Base-by-base conservation (phyloP, 129 eudicot genomes). In the Dittrichia graveolens region DNA sequence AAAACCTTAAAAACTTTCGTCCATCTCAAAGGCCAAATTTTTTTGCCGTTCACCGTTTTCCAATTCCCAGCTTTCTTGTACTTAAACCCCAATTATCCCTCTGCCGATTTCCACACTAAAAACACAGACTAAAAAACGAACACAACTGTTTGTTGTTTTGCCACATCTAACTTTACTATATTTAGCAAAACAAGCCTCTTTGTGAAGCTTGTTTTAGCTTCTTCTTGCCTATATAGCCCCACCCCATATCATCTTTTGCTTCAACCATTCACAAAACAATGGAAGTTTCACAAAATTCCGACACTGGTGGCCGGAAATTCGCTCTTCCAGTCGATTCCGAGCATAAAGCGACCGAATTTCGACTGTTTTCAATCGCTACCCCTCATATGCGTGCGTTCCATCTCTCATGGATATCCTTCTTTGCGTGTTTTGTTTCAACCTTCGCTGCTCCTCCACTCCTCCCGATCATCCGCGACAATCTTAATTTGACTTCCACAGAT, bases 361-460 rank as follows among this genome's bases (percentile, higher is more conserved):
- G 90, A 0, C 50, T 88, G 16, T 79, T 79, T 56, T 88, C 97
- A 0, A 3, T 79, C 3, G 82, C 88, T 4, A 53, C 80, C 0
- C 95, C 97, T 13, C 97, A 91, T 83, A 91, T 88, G 95, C 72
- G 95, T 7, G 88, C 97, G 0, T 91, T 91, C 69, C 97, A 91
- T 43, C 88, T 91, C 35, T 88, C 95, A 0, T 91, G 97, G 97
- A 8, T 86, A 8, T 87, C 91, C 7, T 86, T 91, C 78, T 91
- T 88, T 48, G 5, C 92, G 4, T 88, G 95, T 8, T 91, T 91
- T 12, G 88, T 91, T 5, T 91, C 97, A 31, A 77, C 90, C 12
- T 91, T 91, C 43, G 95, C 97, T 0, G 95, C 95, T 0, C 95
- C 95, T 0, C 97, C 97, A 1, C 88, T 91, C 6, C 79, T 91